phyloP scores from a whole-genome alignment of 78 protist genomes.

The slime mould (Dictyostelium discoideum) region DNA sequence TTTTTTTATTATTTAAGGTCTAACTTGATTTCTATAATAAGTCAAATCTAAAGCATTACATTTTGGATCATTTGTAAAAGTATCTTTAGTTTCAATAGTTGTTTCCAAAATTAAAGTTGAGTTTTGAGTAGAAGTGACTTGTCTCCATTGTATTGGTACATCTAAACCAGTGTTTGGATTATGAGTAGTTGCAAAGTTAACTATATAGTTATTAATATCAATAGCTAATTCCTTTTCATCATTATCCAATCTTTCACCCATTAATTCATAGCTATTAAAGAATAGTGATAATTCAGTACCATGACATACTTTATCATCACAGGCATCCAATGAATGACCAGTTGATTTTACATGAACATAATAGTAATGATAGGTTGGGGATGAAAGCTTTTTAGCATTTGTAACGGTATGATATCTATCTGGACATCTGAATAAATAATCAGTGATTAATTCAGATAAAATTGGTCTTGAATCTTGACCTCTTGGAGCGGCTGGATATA shows the following conservation, averaged over 20 bases:
- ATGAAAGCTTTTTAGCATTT: background rate
- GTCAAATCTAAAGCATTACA: background rate
- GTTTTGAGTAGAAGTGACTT: background rate
- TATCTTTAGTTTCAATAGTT: background rate
- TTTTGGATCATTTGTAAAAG: background rate
- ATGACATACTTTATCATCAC: slow-evolving; percentile 64
- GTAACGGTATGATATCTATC: background rate
- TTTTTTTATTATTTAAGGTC: background rate
- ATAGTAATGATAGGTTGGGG: background rate
- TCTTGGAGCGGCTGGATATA: slow-evolving; percentile 17
- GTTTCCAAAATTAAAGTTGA: background rate
- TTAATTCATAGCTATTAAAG: background rate
- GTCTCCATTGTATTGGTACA: slow-evolving; percentile 19
- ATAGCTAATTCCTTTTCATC: background rate
- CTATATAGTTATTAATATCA: slow-evolving; percentile 40
- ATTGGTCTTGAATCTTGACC: slow-evolving; percentile 23
- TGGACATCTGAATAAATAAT: slow-evolving; percentile 43
- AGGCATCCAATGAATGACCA: slow-evolving; percentile 6
- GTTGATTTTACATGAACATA: slow-evolving; percentile 14
- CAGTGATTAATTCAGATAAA: background rate
- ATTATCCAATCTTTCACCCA: background rate
- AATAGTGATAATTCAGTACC: slow-evolving; percentile 60
- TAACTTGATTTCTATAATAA: background rate
- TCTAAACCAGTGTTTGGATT: slow-evolving; percentile 51
- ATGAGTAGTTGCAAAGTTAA: background rate